Conservation (phyloP, 1,139 yeast species). For the Candida pseudocylindracea region DNA sequence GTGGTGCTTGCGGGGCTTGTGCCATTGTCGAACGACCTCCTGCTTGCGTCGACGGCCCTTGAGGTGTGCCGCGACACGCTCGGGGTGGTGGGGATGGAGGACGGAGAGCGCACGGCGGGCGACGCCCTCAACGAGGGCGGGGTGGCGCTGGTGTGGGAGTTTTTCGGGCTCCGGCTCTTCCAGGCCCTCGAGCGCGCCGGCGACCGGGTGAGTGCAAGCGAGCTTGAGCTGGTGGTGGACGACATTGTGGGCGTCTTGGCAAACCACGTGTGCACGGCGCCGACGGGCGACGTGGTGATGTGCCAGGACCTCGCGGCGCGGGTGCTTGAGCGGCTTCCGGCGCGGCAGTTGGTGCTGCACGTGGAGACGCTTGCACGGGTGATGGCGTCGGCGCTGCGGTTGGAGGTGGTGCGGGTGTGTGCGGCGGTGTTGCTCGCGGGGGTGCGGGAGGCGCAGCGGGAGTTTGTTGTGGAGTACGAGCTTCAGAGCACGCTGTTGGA, state of each 20-base stretch:
- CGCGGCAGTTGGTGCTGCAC: neutral
- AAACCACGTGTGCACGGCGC: neutral
- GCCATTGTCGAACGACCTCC: too few species aligned
- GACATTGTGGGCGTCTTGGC: neutral
- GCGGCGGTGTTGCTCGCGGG: neutral
- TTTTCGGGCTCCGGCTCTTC: too few species aligned
- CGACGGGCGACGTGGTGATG: neutral
- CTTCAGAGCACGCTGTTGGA: constrained; percentile 13
- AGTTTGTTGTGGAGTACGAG: constrained; percentile 38
- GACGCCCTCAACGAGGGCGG: too few species aligned
- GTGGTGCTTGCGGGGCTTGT: too few species aligned
- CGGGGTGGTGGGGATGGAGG: too few species aligned
- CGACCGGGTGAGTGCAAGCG: constrained; percentile 10
- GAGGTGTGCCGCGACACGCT: too few species aligned
- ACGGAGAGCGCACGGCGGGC: too few species aligned
- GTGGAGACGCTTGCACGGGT: neutral
- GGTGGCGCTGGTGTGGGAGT: too few species aligned
- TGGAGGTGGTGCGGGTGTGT: neutral
- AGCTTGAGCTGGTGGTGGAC: constrained; percentile 12
- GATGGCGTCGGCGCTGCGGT: neutral
- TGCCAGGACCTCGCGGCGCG: neutral
- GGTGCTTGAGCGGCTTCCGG: neutral
- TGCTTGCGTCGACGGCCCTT: too few species aligned
- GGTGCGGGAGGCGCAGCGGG: constrained; percentile 16
- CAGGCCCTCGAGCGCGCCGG: too few species aligned